These are phyloP conservation scores for Pulveroboletus frians DNA, from an alignment of 768 basidiomycete species.

Conservation along the genomic window DNA sequence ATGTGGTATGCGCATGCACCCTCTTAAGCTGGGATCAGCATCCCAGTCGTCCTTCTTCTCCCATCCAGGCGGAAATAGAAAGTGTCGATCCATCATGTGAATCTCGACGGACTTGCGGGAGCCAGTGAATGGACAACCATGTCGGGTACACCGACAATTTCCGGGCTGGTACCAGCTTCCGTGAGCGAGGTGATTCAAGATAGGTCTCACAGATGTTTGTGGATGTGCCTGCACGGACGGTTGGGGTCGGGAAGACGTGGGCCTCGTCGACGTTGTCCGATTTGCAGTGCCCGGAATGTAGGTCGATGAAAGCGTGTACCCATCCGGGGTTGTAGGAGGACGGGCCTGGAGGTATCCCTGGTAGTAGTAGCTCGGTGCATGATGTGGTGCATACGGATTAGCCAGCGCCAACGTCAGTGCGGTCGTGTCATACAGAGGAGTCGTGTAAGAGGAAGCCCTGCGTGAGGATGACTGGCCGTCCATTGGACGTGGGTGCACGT, in stretches of 20 bases:
- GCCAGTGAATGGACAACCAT: conserved; percentile 63
- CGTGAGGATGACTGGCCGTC: conserved; percentile 12
- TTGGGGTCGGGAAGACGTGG: background rate
- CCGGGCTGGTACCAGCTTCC: conserved; percentile 62
- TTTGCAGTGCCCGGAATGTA: conserved; percentile 24
- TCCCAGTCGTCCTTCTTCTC: conserved; percentile 67
- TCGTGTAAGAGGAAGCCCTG: conserved; percentile 5
- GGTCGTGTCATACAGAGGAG: conserved; percentile 21
- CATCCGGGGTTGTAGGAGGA: conserved; percentile 27
- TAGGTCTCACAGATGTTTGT: conserved; percentile 7
- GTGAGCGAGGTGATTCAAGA: conserved; percentile 17
- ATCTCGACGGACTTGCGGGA: conserved; percentile 66
- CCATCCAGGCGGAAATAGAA: conserved; percentile 76
- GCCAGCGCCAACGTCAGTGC: conserved; percentile 22
- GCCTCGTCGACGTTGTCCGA: background rate
- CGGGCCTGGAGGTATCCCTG: conserved; percentile 46
- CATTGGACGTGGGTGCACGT: background rate
- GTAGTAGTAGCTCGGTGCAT: conserved; percentile 39
- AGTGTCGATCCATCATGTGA: conserved; percentile 89
- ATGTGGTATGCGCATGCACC: conserved; percentile 39
- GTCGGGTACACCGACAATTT: conserved; percentile 52
- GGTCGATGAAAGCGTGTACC: conserved; percentile 38
- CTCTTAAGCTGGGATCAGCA: conserved; percentile 75
- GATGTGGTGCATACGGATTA: conserved; percentile 27
- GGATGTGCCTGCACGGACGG: conserved; percentile 1